Evolutionary conservation across 1,284 basidiomycete species (phyloP).

Genomic region (Blastosporella zonata): DNA sequence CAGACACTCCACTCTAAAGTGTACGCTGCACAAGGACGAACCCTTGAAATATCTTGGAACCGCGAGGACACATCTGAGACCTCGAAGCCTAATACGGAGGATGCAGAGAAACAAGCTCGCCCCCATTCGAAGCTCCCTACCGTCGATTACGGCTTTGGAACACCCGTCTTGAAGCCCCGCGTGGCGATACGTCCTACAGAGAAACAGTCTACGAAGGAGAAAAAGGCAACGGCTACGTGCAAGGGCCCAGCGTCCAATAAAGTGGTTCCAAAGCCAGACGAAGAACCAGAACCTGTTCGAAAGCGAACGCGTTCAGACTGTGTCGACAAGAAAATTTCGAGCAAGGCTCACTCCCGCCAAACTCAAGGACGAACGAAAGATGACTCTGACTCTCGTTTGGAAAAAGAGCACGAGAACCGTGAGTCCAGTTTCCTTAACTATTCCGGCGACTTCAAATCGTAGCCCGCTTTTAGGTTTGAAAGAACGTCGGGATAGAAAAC

Average conservation of each 20-base stretch:
- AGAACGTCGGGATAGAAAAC: slow-evolving; percentile 54
- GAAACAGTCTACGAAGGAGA: neutral
- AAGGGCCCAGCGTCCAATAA: neutral
- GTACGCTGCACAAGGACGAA: slow-evolving; percentile 44
- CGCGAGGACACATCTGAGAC: neutral
- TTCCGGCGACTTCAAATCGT: neutral
- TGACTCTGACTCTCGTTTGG: neutral
- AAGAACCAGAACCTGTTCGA: neutral
- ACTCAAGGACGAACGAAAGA: neutral
- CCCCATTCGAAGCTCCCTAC: neutral
- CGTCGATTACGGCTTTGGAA: slow-evolving; percentile 45
- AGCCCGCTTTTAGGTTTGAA: slow-evolving; percentile 40
- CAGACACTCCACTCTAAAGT: slow-evolving; percentile 44
- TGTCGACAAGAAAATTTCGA: neutral
- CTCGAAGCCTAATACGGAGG: neutral
- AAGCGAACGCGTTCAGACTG: slow-evolving; percentile 4
- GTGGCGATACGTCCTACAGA: slow-evolving; percentile 10
- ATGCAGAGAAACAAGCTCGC: neutral
- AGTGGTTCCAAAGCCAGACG: neutral
- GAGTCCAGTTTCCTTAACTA: slow-evolving; percentile 1
- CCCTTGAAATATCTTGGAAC: slow-evolving; percentile 30
- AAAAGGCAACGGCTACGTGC: neutral
- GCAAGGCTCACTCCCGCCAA: neutral
- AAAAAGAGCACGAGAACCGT: slow-evolving; percentile 16
- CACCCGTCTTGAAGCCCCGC: slow-evolving; percentile 57